Base-by-base conservation (phyloP, 345 rosid species). In the Acer yangbiense region DNA sequence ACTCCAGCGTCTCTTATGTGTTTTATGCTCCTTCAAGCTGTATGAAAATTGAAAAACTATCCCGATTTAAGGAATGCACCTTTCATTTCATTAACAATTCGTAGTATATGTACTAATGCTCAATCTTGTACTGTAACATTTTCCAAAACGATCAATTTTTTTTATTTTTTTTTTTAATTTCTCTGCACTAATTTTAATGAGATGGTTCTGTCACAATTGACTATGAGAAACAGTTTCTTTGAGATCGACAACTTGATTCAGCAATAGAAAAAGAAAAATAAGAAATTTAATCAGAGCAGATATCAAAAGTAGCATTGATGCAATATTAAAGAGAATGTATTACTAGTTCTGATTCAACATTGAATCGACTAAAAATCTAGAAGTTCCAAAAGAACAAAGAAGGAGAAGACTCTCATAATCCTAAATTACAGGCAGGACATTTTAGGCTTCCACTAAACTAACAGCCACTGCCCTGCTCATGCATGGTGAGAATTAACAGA, bases 401-500 rank as follows among this genome's bases (percentile, higher is more conserved):
- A 0, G 46, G 9, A 43, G 46, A 43, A 43, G 46, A 58, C 43
- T 48, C 21, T 73, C 41, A n/a, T 20, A 63, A 44, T n/a, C 32
- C 62, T 58, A 44, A 43, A 52, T 75, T 74, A 74, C 65, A 71
- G 9, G 64, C 21, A 9, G 57, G 55, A 78, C 46, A 75, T 21
- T 32, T 54, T 35, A 66, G 18, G 52, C 71, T 20, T 54, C 18
- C 65, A 20, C 32, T 54, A 32, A 60, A 62, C 65, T 69, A 76
- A 48, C 67, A 68, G 54, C 68, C 57, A 48, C 68, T 43, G 23
- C 32, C 46, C 65, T 67, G 81, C 65, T 57, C 20, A 72, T 69
- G 73, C 72, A 57, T 57, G 60, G 60, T 57, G 77, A 71, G 72
- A 71, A 70, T 79, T 60, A 65, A 72, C 68, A 63, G 77, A 71